These are phyloP conservation scores for Fraxinus latifolia DNA, from an alignment of 305 asterid species.

Conservation along the genomic window DNA sequence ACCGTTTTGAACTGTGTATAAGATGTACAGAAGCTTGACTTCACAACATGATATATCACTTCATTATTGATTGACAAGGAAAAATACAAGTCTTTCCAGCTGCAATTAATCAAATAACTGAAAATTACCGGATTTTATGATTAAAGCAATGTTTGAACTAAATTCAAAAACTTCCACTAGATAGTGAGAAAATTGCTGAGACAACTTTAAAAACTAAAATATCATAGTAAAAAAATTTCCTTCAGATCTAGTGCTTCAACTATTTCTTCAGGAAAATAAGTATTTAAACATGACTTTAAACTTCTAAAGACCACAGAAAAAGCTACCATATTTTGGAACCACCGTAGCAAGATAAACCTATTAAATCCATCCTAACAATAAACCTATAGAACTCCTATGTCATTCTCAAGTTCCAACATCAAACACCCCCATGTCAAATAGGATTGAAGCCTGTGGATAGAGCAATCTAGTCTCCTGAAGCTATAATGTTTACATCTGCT, in stretches of 20 bases:
- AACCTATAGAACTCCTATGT: slow-evolving; percentile 4
- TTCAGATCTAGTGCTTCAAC: slow-evolving; percentile 9
- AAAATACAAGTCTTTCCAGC: neutral
- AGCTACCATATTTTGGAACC: slow-evolving; percentile 3
- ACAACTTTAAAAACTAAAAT: neutral
- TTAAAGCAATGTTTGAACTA: slow-evolving; percentile 11
- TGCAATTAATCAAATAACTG: neutral
- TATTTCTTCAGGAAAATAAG: slow-evolving; percentile 11
- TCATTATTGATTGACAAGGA: neutral
- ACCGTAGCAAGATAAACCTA: neutral
- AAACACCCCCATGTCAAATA: slow-evolving; percentile 2
- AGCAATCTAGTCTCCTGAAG: neutral
- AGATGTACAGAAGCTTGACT: neutral
- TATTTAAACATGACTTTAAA: neutral
- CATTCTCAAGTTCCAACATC: slow-evolving; percentile 13
- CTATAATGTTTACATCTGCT: neutral
- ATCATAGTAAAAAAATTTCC: neutral
- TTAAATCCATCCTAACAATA: neutral
- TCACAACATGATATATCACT: slow-evolving; percentile 4
- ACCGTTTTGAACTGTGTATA: neutral
- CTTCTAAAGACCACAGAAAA: slow-evolving; percentile 3
- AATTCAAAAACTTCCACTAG: slow-evolving; percentile 12
- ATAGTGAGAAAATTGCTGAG: slow-evolving; percentile 2
- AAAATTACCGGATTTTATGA: neutral
- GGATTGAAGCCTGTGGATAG: neutral